Percentiles rank a stretch among this genome's conserved stretches.
Evolutionary conservation across 768 basidiomycete genomes (phyloP).

Genomic region (Lentinula lateritia): DNA sequence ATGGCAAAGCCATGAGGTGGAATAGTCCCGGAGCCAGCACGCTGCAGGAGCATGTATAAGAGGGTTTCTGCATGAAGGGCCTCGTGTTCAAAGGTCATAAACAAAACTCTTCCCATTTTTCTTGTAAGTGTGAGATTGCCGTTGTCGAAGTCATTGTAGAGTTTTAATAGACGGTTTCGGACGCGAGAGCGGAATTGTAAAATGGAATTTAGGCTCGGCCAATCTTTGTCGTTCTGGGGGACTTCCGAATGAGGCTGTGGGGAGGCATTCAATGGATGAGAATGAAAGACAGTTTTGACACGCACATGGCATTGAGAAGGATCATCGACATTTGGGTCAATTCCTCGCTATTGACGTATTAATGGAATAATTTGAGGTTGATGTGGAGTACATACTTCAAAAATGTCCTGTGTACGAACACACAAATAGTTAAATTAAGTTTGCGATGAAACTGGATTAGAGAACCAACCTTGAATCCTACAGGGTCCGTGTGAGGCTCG

Average conservation of each 20-base stretch:
- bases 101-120: conserved; percentile 72
- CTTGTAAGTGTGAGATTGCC: conserved; percentile 52
- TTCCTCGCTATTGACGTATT: conserved; percentile 63
- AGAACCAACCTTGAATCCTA: conserved; percentile 57
- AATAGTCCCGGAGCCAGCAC: conserved; percentile 70
- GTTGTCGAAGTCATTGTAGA: conserved; percentile 67
- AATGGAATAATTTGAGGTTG: neutral
- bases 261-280: conserved; percentile 2
- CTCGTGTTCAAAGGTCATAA: conserved; percentile 92
- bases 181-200: conserved; percentile 76
- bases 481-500: conserved; percentile 81
- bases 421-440: too few relatives aligned
- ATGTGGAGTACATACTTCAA: conserved; percentile 45
- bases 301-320: conserved; percentile 78
- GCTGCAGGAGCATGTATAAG: conserved; percentile 90
- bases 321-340: conserved; percentile 93
- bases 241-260: conserved; percentile 89
- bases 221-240: conserved; percentile 73
- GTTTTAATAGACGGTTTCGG: conserved; percentile 57
- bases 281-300: neutral
- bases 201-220: conserved; percentile 74
- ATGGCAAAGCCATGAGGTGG: conserved; percentile 69
- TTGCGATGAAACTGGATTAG: neutral
- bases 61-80: conserved; percentile 88
- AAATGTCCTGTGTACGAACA: conserved; percentile 48